Conservation (phyloP, 805 yeast genomes). For the Blastobotrys attinorum region DNA sequence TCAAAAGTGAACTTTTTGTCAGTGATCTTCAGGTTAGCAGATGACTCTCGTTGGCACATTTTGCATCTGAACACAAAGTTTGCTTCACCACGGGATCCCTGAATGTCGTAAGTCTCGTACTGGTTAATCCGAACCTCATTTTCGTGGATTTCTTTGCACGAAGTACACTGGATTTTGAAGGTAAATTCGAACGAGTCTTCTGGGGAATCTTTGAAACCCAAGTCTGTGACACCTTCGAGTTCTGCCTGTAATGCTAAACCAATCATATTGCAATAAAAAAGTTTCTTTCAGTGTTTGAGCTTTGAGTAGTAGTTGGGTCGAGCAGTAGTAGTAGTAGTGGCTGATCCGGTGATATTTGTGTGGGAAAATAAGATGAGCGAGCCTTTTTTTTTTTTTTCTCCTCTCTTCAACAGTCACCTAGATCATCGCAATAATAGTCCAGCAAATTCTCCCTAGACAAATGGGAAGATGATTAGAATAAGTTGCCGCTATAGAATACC, state of each 20-base stretch:
- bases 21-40: slow-evolving; percentile 24
- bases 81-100: slow-evolving; percentile 75
- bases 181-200: slow-evolving; percentile 64
- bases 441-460: no score
- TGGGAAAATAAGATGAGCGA: not conserved
- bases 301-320: no score
- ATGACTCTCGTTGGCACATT: slow-evolving; percentile 41
- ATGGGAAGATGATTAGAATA: no score
- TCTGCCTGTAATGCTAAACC: slow-evolving; percentile 35
- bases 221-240: slow-evolving; percentile 45
- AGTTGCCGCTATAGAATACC: no score
- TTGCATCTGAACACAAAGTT: slow-evolving; percentile 73
- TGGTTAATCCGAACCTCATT: slow-evolving; percentile 63
- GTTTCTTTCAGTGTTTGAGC: no score
- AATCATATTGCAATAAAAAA: slow-evolving; percentile 19
- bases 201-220: slow-evolving; percentile 54
- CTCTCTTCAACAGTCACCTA: no score
- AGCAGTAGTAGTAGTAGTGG: no score
- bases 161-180: slow-evolving; percentile 60
- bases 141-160: slow-evolving; percentile 70
- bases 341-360: not conserved
- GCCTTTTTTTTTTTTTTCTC: no score
- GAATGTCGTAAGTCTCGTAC: slow-evolving; percentile 39
- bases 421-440: no score
- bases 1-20: slow-evolving; percentile 32